Base-by-base conservation (phyloP, 192 early-diverging fungal genomes). In the Dissophora globulifera region DNA sequence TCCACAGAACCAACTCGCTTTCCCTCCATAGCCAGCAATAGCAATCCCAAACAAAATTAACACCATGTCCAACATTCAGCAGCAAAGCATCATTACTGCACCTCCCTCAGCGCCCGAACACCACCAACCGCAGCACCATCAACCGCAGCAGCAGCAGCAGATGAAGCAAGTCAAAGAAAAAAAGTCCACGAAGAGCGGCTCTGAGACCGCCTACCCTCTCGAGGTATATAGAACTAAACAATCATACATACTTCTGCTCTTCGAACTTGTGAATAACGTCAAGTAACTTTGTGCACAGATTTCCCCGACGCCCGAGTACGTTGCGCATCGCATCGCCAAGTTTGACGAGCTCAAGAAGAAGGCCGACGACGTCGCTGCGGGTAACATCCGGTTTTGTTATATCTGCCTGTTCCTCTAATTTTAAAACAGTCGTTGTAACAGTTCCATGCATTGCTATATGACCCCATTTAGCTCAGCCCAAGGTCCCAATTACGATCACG, bases 401-500 rank as follows among this genome's bases (percentile, higher is more conserved):
- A n/a, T n/a, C n/a, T n/a, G n/a, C n/a, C n/a, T n/a, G n/a, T n/a
- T n/a, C n/a, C n/a, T n/a, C n/a, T n/a, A n/a, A n/a, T n/a, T n/a
- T n/a, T n/a, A n/a, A n/a, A n/a, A n/a, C n/a, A n/a, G n/a, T n/a
- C n/a, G n/a, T n/a, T n/a, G n/a, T n/a, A n/a, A n/a, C n/a, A n/a
- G n/a, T n/a, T n/a, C n/a, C n/a, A n/a, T n/a, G n/a, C n/a, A n/a
- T n/a, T n/a, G n/a, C n/a, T n/a, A n/a, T n/a, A n/a, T n/a, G n/a
- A n/a, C n/a, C n/a, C n/a, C n/a, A n/a, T n/a, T n/a, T n/a, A 92
- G 90, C 83, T n/a, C 87, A 91, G 74, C 89, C 90, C 19, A 86
- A 91, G 25, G 85, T 82, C 48, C 69, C 83, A 33, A 93, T 95
- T 78, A 86, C 82, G 42, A 83, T 99, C 71, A 94, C 90, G 42